phyloP scores from a whole-genome alignment of 2,329 filamentous ascomycete genomes.

The Epichloe scottii region DNA sequence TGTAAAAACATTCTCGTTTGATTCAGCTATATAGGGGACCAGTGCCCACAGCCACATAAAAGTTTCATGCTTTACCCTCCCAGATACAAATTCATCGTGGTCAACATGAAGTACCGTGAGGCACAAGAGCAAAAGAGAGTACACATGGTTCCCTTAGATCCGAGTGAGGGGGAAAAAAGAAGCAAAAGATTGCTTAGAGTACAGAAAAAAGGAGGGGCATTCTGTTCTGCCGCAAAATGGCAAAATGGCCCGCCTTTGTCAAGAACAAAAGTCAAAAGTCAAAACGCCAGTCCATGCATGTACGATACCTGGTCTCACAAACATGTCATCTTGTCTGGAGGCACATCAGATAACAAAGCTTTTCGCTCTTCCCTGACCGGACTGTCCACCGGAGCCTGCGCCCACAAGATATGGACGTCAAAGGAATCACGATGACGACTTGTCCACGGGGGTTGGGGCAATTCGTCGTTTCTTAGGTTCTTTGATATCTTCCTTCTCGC shows the following conservation, averaged over 20 bases:
- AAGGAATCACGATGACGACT: neutral
- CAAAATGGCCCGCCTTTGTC: neutral
- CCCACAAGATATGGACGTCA: neutral
- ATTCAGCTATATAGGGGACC: neutral
- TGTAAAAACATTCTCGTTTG: neutral
- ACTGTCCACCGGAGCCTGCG: neutral
- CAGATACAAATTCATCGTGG: neutral
- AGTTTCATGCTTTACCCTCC: neutral
- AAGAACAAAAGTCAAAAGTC: neutral
- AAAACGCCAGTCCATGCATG: constrained; percentile 20
- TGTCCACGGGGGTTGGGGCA: constrained; percentile 48
- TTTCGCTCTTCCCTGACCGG: neutral
- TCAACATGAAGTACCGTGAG: neutral
- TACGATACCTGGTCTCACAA: constrained; percentile 7
- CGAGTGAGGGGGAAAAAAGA: neutral
- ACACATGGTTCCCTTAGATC: neutral
- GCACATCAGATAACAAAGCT: neutral
- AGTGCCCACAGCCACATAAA: neutral
- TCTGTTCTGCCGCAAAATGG: neutral
- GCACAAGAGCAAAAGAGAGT: neutral
- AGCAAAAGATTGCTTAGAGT: neutral
- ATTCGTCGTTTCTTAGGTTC: constrained; percentile 58
- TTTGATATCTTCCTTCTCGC: constrained; percentile 38
- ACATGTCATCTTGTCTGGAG: neutral
- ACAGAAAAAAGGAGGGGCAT: neutral